Evolutionary conservation across 2,329 filamentous ascomycete genomes (phyloP).

Genomic region (Diaporthe sp.): DNA sequence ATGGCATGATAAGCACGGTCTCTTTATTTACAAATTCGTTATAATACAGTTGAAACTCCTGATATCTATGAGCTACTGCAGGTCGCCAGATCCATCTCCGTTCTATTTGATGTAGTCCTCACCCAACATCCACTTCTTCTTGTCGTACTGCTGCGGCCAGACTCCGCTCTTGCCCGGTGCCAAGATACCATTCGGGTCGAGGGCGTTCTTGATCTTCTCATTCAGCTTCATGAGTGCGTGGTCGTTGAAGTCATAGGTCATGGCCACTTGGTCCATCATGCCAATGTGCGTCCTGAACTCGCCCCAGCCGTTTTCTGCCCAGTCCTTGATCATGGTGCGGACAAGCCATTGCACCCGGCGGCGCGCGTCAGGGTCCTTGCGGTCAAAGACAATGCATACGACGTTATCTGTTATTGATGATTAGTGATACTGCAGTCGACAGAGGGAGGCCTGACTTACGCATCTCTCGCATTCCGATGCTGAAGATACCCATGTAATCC

Average conservation of each 20-base stretch:
- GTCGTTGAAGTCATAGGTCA: slow-evolving; percentile 56
- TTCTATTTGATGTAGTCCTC: slow-evolving; percentile 25
- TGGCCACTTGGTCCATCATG: slow-evolving; percentile 56
- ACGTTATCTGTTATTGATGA: slow-evolving; percentile 50
- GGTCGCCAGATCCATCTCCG: background rate
- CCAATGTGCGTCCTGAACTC: slow-evolving; percentile 58
- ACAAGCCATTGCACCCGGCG: slow-evolving; percentile 51
- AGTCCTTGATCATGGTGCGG: slow-evolving; percentile 51
- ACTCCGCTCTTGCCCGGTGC: slow-evolving; percentile 62
- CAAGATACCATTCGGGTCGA: slow-evolving; percentile 60
- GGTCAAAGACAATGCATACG: slow-evolving; percentile 60
- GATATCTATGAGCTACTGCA: too few relatives aligned
- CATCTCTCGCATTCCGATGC: slow-evolving; percentile 57
- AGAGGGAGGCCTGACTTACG: slow-evolving; percentile 43
- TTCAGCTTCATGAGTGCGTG: slow-evolving; percentile 54
- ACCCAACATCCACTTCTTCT: slow-evolving; percentile 28
- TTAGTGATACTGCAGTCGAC: background rate
- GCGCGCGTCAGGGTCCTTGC: slow-evolving; percentile 51
- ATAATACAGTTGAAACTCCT: background rate
- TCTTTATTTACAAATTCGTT: background rate
- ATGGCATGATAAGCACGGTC: background rate
- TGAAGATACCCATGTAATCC: slow-evolving; percentile 51
- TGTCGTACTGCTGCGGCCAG: slow-evolving; percentile 52
- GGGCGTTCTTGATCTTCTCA: slow-evolving; percentile 54
- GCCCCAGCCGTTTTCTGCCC: slow-evolving; percentile 53